Conservation (phyloP, 2,329 filamentous ascomycete species). For the Podosphaera fusca region DNA sequence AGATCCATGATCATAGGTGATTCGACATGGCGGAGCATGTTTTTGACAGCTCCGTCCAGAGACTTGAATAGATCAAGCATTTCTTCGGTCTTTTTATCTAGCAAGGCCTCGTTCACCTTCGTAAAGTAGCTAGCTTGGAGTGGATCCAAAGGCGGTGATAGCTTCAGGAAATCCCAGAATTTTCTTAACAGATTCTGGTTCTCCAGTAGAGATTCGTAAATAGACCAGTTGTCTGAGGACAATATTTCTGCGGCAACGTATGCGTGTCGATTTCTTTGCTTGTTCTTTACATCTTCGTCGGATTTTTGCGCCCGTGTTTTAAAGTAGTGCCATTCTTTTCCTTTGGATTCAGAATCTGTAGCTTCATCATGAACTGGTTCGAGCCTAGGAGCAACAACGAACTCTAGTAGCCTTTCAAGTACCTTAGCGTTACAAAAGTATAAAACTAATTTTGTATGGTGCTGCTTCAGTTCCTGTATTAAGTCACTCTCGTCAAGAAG, state of each 20-base stretch:
- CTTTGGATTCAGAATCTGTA: neutral
- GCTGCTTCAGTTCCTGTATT: slow-evolving; percentile 93
- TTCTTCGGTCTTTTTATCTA: slow-evolving; percentile 94
- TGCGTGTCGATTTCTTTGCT: slow-evolving; percentile 79
- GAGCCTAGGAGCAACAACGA: slow-evolving; percentile 63
- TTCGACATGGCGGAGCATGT: slow-evolving; percentile 82
- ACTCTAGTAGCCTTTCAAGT: slow-evolving; percentile 66
- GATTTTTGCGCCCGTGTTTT: slow-evolving; percentile 27
- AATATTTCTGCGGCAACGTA: slow-evolving; percentile 84
- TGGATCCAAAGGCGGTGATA: slow-evolving; percentile 67
- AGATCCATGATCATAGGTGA: slow-evolving; percentile 98
- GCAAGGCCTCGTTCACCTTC: slow-evolving; percentile 91
- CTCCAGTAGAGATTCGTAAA: slow-evolving; percentile 77
- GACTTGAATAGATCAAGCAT: slow-evolving; percentile 83
- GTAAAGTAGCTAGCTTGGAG: slow-evolving; percentile 95
- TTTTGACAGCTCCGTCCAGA: slow-evolving; percentile 56
- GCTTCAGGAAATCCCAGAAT: slow-evolving; percentile 80
- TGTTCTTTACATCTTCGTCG: slow-evolving; percentile 22
- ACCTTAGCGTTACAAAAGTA: slow-evolving; percentile 75
- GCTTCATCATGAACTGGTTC: slow-evolving; percentile 29
- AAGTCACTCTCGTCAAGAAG: slow-evolving; percentile 88
- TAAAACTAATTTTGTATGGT: slow-evolving; percentile 93
- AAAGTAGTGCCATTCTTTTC: slow-evolving; percentile 24
- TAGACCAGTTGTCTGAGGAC: slow-evolving; percentile 90
- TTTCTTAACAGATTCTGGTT: slow-evolving; percentile 54